These are phyloP conservation scores for Clonostachys rhizophaga DNA, from an alignment of 2,329 filamentous ascomycete genomes.

Conservation along the genomic window DNA sequence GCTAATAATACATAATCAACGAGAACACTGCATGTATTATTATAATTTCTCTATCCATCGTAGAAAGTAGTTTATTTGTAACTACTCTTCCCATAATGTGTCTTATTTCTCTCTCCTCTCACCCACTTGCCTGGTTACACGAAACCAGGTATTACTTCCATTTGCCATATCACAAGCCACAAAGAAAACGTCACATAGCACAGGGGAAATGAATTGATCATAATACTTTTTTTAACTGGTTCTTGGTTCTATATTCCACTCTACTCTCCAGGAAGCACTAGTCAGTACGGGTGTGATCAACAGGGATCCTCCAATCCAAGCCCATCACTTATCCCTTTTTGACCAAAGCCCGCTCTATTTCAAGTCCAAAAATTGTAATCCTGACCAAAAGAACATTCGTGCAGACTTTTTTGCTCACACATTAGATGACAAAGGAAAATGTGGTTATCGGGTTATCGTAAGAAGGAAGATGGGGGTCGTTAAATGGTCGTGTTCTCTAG, in stretches of 20 bases:
- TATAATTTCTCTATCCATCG: no score
- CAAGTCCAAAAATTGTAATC: conserved; percentile 1
- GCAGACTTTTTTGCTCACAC: conserved; percentile 6
- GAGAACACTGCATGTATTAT: no score
- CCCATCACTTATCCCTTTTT: neutral
- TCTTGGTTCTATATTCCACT: conserved; percentile 3
- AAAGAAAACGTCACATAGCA: no score
- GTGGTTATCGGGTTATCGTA: conserved; percentile 8
- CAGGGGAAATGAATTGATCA: neutral
- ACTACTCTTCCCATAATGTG: no score
- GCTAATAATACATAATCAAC: no score
- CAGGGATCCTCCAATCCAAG: conserved; percentile 2
- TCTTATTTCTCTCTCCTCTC: no score
- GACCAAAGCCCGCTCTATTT: conserved; percentile 2
- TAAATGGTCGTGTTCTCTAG: conserved; percentile 5
- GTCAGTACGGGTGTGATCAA: neutral
- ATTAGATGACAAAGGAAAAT: conserved; percentile 24
- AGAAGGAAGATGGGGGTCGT: conserved; percentile 2
- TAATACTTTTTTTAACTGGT: neutral
- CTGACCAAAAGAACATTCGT: neutral
- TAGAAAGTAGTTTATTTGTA: no score
- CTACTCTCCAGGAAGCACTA: conserved; percentile 1
- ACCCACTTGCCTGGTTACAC: no score
- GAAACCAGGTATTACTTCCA: no score
- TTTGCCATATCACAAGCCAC: no score